These are phyloP conservation scores for Bisporella sp. DNA, from an alignment of 2,329 filamentous ascomycete species.

Conservation along the genomic window DNA sequence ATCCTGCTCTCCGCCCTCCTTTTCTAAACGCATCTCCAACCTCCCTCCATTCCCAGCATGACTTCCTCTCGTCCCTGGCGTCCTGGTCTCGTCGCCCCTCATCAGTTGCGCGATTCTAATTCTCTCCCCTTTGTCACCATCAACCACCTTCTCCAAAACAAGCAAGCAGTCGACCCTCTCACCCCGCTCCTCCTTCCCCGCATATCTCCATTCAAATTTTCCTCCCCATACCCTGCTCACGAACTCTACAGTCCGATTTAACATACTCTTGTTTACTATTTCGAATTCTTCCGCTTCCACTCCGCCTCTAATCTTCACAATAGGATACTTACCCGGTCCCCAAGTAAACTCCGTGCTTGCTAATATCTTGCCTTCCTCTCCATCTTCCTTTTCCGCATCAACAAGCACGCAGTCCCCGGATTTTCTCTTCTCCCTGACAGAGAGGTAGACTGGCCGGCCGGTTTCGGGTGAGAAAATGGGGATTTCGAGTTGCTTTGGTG, in stretches of 20 bases:
- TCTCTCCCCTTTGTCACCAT: slow-evolving; percentile 9
- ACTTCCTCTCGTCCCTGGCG: slow-evolving; percentile 29
- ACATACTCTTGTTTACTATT: slow-evolving; percentile 27
- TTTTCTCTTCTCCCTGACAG: slow-evolving; percentile 38
- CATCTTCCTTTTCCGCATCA: slow-evolving; percentile 34
- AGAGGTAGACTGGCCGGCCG: slow-evolving; percentile 39
- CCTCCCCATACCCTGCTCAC: slow-evolving; percentile 34
- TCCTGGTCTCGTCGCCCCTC: slow-evolving; percentile 33
- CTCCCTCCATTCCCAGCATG: slow-evolving; percentile 45
- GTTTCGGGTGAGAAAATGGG: slow-evolving; percentile 29
- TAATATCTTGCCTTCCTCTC: slow-evolving; percentile 30
- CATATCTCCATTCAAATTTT: slow-evolving; percentile 52
- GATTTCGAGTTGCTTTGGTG: slow-evolving; percentile 33
- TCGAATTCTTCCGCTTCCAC: slow-evolving; percentile 21
- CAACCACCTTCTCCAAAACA: slow-evolving; percentile 40
- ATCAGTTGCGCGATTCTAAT: slow-evolving; percentile 36
- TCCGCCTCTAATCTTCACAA: slow-evolving; percentile 28
- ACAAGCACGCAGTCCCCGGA: slow-evolving; percentile 37
- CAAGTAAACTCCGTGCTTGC: slow-evolving; percentile 49
- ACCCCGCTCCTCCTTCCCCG: slow-evolving; percentile 36
- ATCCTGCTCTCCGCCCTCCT: slow-evolving; percentile 30
- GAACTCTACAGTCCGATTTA: slow-evolving; percentile 41
- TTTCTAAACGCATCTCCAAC: slow-evolving; percentile 33
- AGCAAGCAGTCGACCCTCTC: slow-evolving; percentile 36
- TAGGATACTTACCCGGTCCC: slow-evolving; percentile 45